Percentiles rank a stretch among this genome's conserved stretches.
Evolutionary conservation across 1,284 basidiomycete genomes (phyloP).

Genomic region (Mycena sp.): DNA sequence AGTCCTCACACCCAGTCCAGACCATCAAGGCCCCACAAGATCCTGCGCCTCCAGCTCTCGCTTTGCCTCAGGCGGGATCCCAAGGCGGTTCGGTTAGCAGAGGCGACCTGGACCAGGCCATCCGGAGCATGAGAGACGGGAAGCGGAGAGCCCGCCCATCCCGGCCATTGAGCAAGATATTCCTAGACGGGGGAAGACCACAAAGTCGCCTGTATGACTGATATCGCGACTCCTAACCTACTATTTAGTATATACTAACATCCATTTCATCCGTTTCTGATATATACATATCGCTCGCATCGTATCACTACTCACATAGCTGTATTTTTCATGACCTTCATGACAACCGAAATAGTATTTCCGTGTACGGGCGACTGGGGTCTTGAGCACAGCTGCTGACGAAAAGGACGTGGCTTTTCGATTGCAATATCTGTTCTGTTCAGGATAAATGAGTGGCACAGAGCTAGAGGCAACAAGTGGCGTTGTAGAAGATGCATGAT

Average conservation of each 20-base stretch:
- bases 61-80: constrained; percentile 38
- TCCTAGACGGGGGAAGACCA: constrained; percentile 69
- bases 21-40: constrained; percentile 23
- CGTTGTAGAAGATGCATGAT: too few species aligned
- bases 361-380: too few species aligned
- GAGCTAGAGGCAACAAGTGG: too few species aligned
- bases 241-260: neutral
- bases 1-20: constrained; percentile 8
- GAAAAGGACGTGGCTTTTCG: too few species aligned
- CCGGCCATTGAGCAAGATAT: constrained; percentile 76
- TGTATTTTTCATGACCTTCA: too few species aligned
- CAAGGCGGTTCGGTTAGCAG: constrained; percentile 67
- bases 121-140: constrained; percentile 80
- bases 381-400: too few species aligned
- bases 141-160: constrained; percentile 62
- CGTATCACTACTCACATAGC: too few species aligned
- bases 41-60: constrained; percentile 9
- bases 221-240: constrained; percentile 11
- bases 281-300: too few species aligned
- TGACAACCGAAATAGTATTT: too few species aligned
- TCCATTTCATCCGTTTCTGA: neutral
- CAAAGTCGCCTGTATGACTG: constrained; percentile 48
- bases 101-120: constrained; percentile 84
- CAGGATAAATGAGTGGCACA: too few species aligned
- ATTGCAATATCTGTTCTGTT: too few species aligned